phyloP scores from a whole-genome alignment of 345 rosid species.

The Triadica sebifera region DNA sequence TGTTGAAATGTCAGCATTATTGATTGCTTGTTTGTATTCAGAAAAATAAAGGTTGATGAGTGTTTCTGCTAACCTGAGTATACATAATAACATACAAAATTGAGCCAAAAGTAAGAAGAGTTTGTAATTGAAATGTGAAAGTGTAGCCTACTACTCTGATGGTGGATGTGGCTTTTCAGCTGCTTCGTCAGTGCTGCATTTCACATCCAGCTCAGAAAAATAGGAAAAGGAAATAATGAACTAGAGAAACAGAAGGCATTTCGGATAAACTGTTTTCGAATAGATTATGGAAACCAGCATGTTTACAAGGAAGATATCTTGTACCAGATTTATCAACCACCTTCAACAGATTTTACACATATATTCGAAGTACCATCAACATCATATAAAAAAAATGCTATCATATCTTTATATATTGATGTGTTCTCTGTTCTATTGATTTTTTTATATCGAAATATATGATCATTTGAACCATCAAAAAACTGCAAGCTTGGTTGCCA shows the following conservation, averaged over 20 bases:
- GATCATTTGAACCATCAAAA: not conserved
- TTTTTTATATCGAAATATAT: not conserved
- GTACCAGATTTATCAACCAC: not conserved
- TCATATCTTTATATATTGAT: not conserved
- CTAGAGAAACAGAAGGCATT: not conserved
- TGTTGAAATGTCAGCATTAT: conserved; percentile 27
- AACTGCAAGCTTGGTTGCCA: not conserved
- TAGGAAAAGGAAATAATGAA: not conserved
- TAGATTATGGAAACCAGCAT: not conserved
- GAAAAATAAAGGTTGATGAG: conserved; percentile 74
- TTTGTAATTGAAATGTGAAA: not conserved
- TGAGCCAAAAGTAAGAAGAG: conserved; percentile 3
- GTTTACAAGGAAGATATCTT: not conserved
- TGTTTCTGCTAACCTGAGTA: conserved; percentile 77
- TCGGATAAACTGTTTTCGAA: not conserved
- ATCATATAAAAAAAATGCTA: not conserved
- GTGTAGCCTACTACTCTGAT: conserved; percentile 60
- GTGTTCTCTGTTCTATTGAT: not conserved
- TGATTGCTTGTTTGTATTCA: conserved; percentile 43
- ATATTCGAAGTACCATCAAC: not conserved
- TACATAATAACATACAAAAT: conserved; percentile 20
- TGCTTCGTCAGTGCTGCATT: conserved; percentile 27
- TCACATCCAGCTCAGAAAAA: conserved; percentile 38
- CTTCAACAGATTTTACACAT: not conserved
- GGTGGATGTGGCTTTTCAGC: conserved; percentile 56